Evolutionary conservation across 768 basidiomycete species (phyloP), one percentile per base, ranked within the genome.

Genomic region (Tephrocybe sp.): DNA sequence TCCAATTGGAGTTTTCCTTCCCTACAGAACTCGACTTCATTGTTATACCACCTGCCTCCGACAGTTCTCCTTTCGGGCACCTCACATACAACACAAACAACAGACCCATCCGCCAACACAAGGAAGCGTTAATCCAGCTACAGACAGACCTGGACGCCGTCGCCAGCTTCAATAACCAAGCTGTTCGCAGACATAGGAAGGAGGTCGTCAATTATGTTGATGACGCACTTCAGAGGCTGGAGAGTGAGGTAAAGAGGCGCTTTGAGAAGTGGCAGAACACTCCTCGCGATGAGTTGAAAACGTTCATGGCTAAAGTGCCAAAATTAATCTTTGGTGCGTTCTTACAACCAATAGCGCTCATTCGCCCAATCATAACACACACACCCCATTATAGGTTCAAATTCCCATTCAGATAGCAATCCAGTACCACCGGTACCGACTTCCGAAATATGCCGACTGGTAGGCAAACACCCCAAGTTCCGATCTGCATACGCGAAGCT

Each of bases 381-480:
- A 22, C n/a, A 42, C 9, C 3, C 13, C 9, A 24, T 22, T 28
- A 40, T 8, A 7, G 39, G 30, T 22, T 34, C 48, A 13, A 18
- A 25, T 4, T 25, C 22, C 9, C 48, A 26, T 41, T 9, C 13
- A 15, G 13, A 41, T 35, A 18, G 38, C 32, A 38, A 32, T 22
- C 28, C 25, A 24, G 11, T 51, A 2, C 19, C 30, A 18, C 31
- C 38, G 9, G 16, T 31, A 3, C 37, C 43, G 15, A 32, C 37
- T 18, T 30, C 50, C 21, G 50, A 51, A 19, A n/a, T 51, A 26
- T 38, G 28, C 31, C 50, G 44, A 40, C 35, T 51, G 21, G 31
- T 51, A n/a, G 50, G 44, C 3, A 16, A 34, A 11, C 37, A 51
- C 16, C 16, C 28, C 3, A 45, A 37, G 13, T 40, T 51, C 15